phyloP scores from a whole-genome alignment of 2,329 filamentous ascomycete species.

The Aspergillus sp. region DNA sequence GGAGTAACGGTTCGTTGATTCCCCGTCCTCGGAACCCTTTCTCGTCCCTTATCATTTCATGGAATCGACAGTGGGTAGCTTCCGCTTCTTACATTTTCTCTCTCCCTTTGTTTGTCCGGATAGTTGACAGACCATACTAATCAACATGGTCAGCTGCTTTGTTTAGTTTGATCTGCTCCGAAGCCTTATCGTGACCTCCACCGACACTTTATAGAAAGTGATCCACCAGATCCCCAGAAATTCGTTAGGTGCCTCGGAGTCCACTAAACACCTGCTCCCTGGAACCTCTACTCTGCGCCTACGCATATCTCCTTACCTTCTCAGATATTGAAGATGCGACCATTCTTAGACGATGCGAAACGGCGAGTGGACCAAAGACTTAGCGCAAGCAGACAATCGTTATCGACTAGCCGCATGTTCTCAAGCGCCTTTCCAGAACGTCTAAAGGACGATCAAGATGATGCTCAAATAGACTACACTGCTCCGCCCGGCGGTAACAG shows the following conservation, averaged over 20 bases:
- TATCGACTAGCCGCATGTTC: slow-evolving; percentile 47
- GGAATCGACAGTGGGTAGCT: slow-evolving; percentile 15
- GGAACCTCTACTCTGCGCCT: not conserved
- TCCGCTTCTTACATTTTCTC: slow-evolving; percentile 6
- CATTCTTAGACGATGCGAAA: slow-evolving; percentile 46
- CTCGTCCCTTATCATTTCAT: slow-evolving; percentile 19
- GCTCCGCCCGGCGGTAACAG: slow-evolving; percentile 51
- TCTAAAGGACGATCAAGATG: slow-evolving; percentile 63
- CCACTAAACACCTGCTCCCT: not conserved
- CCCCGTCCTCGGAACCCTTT: slow-evolving; percentile 1
- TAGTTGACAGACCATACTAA: slow-evolving; percentile 12
- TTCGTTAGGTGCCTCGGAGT: slow-evolving; percentile 20
- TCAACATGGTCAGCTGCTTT: slow-evolving; percentile 19
- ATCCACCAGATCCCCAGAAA: slow-evolving; percentile 11
- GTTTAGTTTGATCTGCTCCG: slow-evolving; percentile 5
- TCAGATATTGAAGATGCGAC: slow-evolving; percentile 33
- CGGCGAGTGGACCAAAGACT: slow-evolving; percentile 49
- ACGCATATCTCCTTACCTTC: slow-evolving; percentile 6
- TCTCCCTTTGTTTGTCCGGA: slow-evolving; percentile 2
- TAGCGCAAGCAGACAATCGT: slow-evolving; percentile 46
- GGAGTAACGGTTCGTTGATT: slow-evolving; percentile 9
- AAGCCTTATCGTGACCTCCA: slow-evolving; percentile 17
- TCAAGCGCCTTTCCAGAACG: slow-evolving; percentile 62
- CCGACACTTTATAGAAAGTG: slow-evolving; percentile 15
- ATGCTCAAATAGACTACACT: slow-evolving; percentile 65